Evolutionary conservation across 192 early-diverging fungal genomes (phyloP).

Genomic region (Linderina pennispora): DNA sequence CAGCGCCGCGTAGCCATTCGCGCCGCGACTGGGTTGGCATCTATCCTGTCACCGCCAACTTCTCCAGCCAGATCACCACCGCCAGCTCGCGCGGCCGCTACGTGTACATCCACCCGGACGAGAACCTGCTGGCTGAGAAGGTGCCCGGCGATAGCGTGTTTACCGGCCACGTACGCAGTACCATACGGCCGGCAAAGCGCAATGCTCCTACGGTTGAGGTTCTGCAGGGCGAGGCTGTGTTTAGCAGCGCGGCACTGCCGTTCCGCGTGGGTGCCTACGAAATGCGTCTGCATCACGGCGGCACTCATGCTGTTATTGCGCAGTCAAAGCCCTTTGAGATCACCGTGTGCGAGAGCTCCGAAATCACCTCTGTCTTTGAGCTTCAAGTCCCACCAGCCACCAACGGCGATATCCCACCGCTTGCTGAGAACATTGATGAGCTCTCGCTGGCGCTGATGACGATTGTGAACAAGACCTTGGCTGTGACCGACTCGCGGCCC

Average conservation of each 20-base stretch:
- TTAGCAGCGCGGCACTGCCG: conserved; percentile 63
- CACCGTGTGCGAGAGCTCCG: conserved; percentile 20
- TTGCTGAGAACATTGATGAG: conserved; percentile 7
- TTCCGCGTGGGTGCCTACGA: conserved; percentile 89
- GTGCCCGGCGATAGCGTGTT: conserved; percentile 48
- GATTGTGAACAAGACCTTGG: conserved; percentile 38
- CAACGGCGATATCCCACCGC: background rate
- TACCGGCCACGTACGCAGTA: conserved; percentile 34
- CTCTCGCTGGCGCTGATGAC: conserved; percentile 35
- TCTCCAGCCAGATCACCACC: conserved; percentile 67
- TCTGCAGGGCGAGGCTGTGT: conserved; percentile 53
- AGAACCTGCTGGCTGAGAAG: conserved; percentile 51
- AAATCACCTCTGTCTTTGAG: conserved; percentile 14
- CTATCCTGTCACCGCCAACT: conserved; percentile 75
- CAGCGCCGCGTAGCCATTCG: conserved; percentile 65
- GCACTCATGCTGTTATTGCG: conserved; percentile 76
- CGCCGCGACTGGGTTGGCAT: conserved; percentile 90
- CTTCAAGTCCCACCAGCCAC: background rate
- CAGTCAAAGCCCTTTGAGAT: conserved; percentile 77
- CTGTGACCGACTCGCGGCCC: conserved; percentile 33
- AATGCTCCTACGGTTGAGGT: conserved; percentile 1
- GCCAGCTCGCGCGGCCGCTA: conserved; percentile 66
- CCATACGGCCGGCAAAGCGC: conserved; percentile 14
- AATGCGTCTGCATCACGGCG: conserved; percentile 86
- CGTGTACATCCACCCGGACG: conserved; percentile 55